Base-by-base conservation (phyloP, 2,329 filamentous ascomycete genomes). In the Sclerotinia nivalis region DNA sequence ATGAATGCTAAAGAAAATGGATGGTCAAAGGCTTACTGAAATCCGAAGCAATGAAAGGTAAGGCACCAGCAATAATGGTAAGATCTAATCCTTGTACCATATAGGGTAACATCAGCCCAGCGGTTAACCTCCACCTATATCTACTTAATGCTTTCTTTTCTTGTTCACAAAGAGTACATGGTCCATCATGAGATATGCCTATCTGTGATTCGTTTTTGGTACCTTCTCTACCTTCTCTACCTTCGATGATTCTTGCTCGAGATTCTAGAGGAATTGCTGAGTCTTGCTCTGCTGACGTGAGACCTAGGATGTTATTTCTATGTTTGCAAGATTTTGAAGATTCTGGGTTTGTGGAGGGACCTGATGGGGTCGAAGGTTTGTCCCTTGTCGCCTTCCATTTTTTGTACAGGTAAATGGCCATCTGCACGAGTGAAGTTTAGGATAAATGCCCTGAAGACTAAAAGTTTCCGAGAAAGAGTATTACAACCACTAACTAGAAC, bases 21-120 rank as follows among this genome's bases (percentile, higher is more conserved):
- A n/a, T 12, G 13, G 0, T 12, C 37, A 13, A 18, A 40, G 13
- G 76, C 82, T 69, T 78, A 88, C 86, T 78, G 77, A 91, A 91
- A 75, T 91, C 86, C 0, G 84, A 82, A 4, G 89, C 89, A 61
- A 92, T 91, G 72, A 84, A 87, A 0, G 87, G 85, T 25, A 88
- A 78, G 0, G 87, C 87, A 15, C 85, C 85, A 2, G 87, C 86
- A 15, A 89, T 82, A 54, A 91, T 89, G 0, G 89, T 91, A 1
- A 86, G 81, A 76, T 92, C 89, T 1, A 91, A 81, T 3, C 87
- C 84, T 70, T 89, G 85, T 0, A 91, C 81, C 12, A 87, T 84
- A 75, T 87, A 91, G 0, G 89, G 89, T 2, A 87, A 79, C 8
- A 87, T 77, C 0, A 91, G 81, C 3, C 88, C 87, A 1, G 84